Evolutionary conservation across 139 green algal genomes (phyloP), one percentile per base, ranked within the genome.

Genomic region (Diplosphaera chodatii): DNA sequence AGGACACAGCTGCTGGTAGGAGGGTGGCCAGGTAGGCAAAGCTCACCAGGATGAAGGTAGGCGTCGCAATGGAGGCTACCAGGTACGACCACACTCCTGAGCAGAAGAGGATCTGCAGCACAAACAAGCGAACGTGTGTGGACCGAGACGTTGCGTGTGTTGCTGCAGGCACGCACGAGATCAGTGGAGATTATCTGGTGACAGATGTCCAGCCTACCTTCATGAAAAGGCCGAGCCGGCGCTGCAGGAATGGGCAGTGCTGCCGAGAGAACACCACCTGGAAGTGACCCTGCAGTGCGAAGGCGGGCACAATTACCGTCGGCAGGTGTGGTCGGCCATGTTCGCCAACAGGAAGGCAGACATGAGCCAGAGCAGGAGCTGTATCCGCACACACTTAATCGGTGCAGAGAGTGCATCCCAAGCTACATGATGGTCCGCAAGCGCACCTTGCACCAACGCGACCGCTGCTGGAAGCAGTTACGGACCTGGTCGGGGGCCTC

Each of bases 21-120:
- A n/a, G n/a, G n/a, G n/a, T n/a, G n/a, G n/a, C n/a, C n/a, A n/a
- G n/a, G n/a, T n/a, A n/a, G n/a, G n/a, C n/a, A n/a, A n/a, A n/a
- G n/a, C n/a, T n/a, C n/a, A n/a, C 70, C 55, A 82, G 66, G 68
- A 82, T 75, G 68, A 73, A 82, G 40, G 55, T 59, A 22, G 75
- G 75, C 23, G 75, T 75, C 33, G 75, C 73, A 18, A 80, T 33
- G 23, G 69, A 70, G 23, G 69, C 75, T 40, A 80, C 75, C 10
- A 80, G 62, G 69, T 80, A 80, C 21, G 69, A 73, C 69, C 69
- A 80, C n/a, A 80, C 75, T 28, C 75, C 74, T 1, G 40, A 62
- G 59, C 67, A 74, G 63, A 77, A 81, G 32, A 81, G 32, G 63
- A 81, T 77, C 65, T 68, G 66, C 73, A 59, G 23, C 31, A 22